Percentiles rank a stretch among this genome's conserved stretches.
Evolutionary conservation across 2,329 filamentous ascomycete genomes (phyloP).

Genomic region (Scytalidium sp.): DNA sequence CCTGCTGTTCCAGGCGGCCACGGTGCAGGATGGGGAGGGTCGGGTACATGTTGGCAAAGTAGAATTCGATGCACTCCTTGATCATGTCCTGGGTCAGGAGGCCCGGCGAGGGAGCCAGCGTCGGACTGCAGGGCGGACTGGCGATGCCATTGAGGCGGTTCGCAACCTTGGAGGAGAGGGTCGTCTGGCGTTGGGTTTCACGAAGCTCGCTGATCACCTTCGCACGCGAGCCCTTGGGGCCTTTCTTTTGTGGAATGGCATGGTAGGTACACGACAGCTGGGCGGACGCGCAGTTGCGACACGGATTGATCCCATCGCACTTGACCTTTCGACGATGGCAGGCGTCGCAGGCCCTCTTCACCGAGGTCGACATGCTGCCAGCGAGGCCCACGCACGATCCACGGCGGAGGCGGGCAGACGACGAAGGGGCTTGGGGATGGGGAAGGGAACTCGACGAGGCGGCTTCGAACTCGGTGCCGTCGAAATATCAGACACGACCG

Average conservation of each 20-base stretch:
- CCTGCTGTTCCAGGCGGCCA: conserved; percentile 54
- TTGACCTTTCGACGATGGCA: conserved; percentile 75
- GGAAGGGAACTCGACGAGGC: background rate
- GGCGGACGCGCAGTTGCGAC: conserved; percentile 66
- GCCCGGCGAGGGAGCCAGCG: conserved; percentile 53
- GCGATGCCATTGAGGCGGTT: conserved; percentile 55
- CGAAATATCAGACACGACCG: background rate
- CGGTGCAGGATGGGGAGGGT: conserved; percentile 62
- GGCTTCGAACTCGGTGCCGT: background rate
- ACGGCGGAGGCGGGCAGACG: background rate
- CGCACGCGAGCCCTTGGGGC: conserved; percentile 69
- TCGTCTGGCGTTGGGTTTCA: conserved; percentile 65
- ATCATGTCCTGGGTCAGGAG: conserved; percentile 60
- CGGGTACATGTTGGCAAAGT: conserved; percentile 64
- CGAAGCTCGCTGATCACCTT: conserved; percentile 74
- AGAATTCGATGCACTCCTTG: conserved; percentile 65
- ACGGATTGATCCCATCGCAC: conserved; percentile 69
- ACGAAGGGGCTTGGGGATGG: background rate
- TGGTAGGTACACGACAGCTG: conserved; percentile 71
- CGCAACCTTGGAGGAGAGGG: conserved; percentile 59
- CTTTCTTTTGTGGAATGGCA: conserved; percentile 73
- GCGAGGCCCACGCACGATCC: background rate
- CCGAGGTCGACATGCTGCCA: conserved; percentile 28
- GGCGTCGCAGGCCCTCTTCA: conserved; percentile 65
- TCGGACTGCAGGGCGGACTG: conserved; percentile 43